These are phyloP conservation scores for Bocquillonia castaneifolia DNA, from an alignment of 441 rosid genomes.

Conservation along the genomic window DNA sequence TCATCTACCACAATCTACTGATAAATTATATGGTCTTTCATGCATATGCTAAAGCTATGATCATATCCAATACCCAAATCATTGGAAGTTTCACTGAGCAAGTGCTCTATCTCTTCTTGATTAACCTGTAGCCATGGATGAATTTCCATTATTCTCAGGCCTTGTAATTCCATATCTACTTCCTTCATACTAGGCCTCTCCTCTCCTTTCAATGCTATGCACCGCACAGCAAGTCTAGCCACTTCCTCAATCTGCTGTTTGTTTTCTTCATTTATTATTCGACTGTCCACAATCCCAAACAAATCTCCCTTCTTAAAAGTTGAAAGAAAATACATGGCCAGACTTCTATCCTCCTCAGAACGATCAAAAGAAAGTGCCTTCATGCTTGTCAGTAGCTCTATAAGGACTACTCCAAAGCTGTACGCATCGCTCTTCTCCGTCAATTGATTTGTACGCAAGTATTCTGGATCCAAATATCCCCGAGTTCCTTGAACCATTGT, in stretches of 20 bases:
- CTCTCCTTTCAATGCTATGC: slow-evolving; percentile 33
- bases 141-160: not conserved
- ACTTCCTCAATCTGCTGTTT: slow-evolving; percentile 23
- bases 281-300: slow-evolving; percentile 18
- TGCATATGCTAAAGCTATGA: too few species aligned
- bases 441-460: slow-evolving; percentile 22
- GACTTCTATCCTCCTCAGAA: slow-evolving; percentile 29
- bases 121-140: slow-evolving; percentile 10
- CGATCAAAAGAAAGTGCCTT: slow-evolving; percentile 25
- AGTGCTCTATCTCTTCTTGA: slow-evolving; percentile 2
- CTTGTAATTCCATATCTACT: slow-evolving; percentile 29
- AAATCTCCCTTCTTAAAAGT: slow-evolving; percentile 20
- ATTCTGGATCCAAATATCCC: slow-evolving; percentile 21
- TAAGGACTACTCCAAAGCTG: slow-evolving; percentile 13
- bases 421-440: slow-evolving; percentile 42
- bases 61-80: not conserved
- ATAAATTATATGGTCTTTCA: too few species aligned
- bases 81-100: not conserved
- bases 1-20: too few species aligned
- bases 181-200: slow-evolving; percentile 38
- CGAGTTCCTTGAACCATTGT: slow-evolving; percentile 31
- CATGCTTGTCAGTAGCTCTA: slow-evolving; percentile 32
- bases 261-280: slow-evolving; percentile 15
- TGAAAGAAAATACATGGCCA: slow-evolving; percentile 27
- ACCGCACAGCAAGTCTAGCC: slow-evolving; percentile 29